phyloP scores from a whole-genome alignment of 2,329 filamentous ascomycete species.

The Lachnellula suecica region DNA sequence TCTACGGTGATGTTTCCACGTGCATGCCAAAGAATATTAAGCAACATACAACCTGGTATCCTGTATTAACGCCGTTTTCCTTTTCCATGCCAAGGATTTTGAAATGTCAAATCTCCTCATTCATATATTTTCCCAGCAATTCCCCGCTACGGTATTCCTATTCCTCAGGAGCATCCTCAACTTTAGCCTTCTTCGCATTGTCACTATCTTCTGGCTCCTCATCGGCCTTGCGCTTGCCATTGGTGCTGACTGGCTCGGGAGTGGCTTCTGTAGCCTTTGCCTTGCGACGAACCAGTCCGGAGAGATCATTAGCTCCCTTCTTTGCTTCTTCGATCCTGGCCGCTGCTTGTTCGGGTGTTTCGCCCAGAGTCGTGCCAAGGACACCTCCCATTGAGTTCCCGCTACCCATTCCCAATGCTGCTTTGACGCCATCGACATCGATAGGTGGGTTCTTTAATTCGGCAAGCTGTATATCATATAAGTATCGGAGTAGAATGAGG shows the following conservation, averaged over 20 bases:
- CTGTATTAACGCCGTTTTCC: conserved; percentile 10
- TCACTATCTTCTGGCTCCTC: conserved; percentile 32
- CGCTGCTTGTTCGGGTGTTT: conserved; percentile 58
- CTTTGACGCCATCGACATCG: conserved; percentile 44
- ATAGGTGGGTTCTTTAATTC: conserved; percentile 67
- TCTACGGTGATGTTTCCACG: background rate
- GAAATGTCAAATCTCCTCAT: background rate
- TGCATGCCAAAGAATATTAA: background rate
- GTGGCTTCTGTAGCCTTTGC: conserved; percentile 35
- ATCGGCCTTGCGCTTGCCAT: conserved; percentile 54
- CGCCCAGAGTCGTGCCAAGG: conserved; percentile 62
- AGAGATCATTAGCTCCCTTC: conserved; percentile 69
- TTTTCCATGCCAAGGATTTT: conserved; percentile 2
- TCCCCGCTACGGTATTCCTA: too few relatives aligned
- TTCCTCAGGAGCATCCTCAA: conserved; percentile 14
- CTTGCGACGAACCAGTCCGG: conserved; percentile 69
- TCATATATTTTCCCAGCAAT: too few relatives aligned
- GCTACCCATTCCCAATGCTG: conserved; percentile 47
- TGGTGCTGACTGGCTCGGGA: conserved; percentile 33
- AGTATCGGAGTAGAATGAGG: conserved; percentile 9
- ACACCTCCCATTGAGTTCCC: conserved; percentile 54
- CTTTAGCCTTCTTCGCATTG: conserved; percentile 32
- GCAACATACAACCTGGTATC: conserved; percentile 1
- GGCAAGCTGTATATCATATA: conserved; percentile 48
- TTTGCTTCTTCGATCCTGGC: conserved; percentile 71